These are phyloP conservation scores for Pythium guiyangense DNA, from an alignment of 352 stramenopile genomes.

Conservation along the genomic window DNA sequence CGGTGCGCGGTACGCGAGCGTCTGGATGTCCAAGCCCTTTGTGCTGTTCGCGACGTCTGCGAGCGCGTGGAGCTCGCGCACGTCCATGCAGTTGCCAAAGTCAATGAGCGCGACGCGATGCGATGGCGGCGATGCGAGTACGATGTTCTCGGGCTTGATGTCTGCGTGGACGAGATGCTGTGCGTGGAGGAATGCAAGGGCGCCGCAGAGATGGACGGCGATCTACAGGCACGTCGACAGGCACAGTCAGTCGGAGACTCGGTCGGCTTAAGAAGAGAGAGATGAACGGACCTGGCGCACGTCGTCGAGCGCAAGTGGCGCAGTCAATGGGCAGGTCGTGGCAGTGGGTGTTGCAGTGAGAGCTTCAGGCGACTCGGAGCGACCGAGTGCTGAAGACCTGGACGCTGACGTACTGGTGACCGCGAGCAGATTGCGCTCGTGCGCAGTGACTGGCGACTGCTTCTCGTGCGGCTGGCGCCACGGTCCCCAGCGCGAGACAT, in stretches of 20 bases:
- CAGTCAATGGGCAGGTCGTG: constrained; percentile 18
- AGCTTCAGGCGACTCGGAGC: not conserved
- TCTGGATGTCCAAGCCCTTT: constrained; percentile 66
- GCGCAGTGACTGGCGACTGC: constrained; percentile 27
- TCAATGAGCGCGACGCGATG: constrained; percentile 55
- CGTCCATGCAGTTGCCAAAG: constrained; percentile 73
- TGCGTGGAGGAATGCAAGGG: constrained; percentile 55
- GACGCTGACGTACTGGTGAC: not conserved
- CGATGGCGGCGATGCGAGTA: constrained; percentile 1
- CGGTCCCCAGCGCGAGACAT: constrained; percentile 91
- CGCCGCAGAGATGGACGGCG: constrained; percentile 57
- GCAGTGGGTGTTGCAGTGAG: not conserved
- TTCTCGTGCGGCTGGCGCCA: constrained; percentile 90
- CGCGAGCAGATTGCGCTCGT: constrained; percentile 62
- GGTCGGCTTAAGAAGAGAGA: too few species aligned
- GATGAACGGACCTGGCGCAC: constrained; percentile 36
- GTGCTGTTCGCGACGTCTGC: constrained; percentile 18
- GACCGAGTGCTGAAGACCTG: too few species aligned
- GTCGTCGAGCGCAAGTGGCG: constrained; percentile 28
- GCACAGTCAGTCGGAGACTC: too few species aligned
- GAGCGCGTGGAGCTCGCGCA: constrained; percentile 23
- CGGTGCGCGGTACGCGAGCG: constrained; percentile 62
- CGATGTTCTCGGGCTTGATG: constrained; percentile 76
- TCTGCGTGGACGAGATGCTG: constrained; percentile 66
- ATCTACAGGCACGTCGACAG: too few species aligned